Conservation (phyloP, 2,329 filamentous ascomycete genomes). For the Epichloe bromicola region DNA sequence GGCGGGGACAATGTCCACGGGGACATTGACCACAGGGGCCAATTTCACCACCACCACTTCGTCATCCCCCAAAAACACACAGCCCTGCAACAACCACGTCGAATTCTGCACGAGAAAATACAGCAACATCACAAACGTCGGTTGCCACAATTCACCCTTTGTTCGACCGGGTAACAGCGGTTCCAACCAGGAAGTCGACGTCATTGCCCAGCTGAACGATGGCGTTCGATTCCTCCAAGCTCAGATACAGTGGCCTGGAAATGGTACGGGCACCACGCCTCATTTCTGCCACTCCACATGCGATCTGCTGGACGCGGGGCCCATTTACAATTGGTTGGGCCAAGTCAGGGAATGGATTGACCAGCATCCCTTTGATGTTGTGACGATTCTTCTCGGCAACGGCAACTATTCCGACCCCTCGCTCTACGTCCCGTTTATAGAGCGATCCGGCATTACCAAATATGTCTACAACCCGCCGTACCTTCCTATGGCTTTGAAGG, state of each 20-base stretch:
- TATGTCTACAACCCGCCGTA: conserved; percentile 63
- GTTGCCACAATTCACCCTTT: conserved; percentile 74
- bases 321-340: conserved; percentile 59
- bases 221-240: conserved; percentile 54
- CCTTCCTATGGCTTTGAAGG: conserved; percentile 54
- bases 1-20: conserved; percentile 19
- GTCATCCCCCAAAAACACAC: conserved; percentile 50
- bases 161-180: conserved; percentile 55
- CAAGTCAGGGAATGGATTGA: conserved; percentile 61
- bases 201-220: conserved; percentile 63
- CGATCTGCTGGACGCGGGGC: conserved; percentile 67
- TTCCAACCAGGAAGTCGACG: conserved; percentile 58
- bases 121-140: conserved; percentile 68
- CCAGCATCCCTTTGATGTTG: conserved; percentile 69
- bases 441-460: conserved; percentile 55
- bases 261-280: conserved; percentile 28
- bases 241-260: conserved; percentile 46
- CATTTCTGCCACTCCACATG: conserved; percentile 83
- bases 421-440: conserved; percentile 56
- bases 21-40: conserved; percentile 24
- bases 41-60: conserved; percentile 26
- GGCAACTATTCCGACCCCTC: conserved; percentile 54
- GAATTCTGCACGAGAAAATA: conserved; percentile 68
- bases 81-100: conserved; percentile 65
- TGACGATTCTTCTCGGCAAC: conserved; percentile 79